Evolutionary conservation across 2,329 filamentous ascomycete species (phyloP), one percentile per base, ranked within the genome.

Genomic region (Cadophora sp.): DNA sequence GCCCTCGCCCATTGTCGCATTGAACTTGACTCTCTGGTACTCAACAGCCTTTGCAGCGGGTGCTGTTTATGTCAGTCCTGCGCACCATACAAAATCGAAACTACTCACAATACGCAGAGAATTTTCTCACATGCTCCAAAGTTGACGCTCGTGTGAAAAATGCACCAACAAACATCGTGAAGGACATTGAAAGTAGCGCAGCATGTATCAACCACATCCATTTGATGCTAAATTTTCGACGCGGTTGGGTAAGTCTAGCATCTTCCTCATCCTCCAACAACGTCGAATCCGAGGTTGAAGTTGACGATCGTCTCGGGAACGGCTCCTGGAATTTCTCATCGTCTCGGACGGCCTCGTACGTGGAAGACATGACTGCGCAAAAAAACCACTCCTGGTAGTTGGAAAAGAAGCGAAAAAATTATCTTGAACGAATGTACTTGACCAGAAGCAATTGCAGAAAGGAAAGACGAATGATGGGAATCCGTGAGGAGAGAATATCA

Each of bases 21-120:
- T 84, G 72, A 83, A 87, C 55, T 83, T 82, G 9, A 83, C 77
- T 3, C 79, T 82, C 70, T 86, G 79, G 73, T 87, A 87, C 69
- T 81, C 78, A 7, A 86, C 81, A 0, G 81, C 80, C 27, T 79
- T 77, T 1, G 80, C 80, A 51, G 83, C 83, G 6, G 84, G 83
- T 46, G 83, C 84, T 86, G 63, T 0, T 24, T 43, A 14, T 29
- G 62, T 48, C 26, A 53, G n/a, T 26, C 0, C 50, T 46, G 12
- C 6, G 9, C 7, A 59, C n/a, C 48, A 11, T 4, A 19, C 40
- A 27, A 7, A 8, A 0, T 31, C 5, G 29, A 2, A 5, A 56
- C 24, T 4, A 68, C 82, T 70, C 77, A 84, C 82, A 83, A 62
- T 80, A 84, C 27, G 83, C 81, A 1, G 83, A 84, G 68, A 81